These are phyloP conservation scores for Nematocida sp. DNA, from an alignment of 371 early-diverging fungal genomes.

Conservation along the genomic window DNA sequence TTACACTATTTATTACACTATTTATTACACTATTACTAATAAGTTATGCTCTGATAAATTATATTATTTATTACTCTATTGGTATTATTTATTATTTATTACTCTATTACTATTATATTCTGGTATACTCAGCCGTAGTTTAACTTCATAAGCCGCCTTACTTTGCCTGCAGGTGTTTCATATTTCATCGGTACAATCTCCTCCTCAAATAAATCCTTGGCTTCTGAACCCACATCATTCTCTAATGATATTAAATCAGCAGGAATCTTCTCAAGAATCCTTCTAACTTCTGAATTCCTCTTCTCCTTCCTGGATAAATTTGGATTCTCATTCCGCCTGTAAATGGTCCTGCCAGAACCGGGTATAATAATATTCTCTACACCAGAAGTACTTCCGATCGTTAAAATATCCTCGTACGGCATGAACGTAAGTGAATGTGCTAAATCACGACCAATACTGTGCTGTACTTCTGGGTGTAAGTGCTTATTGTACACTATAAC, in stretches of 20 bases:
- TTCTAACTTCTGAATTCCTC: constrained; percentile 28
- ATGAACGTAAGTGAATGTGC: constrained; percentile 76
- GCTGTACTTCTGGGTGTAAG: constrained; percentile 80
- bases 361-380: constrained; percentile 82
- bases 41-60: no score
- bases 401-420: constrained; percentile 93
- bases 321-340: constrained; percentile 49
- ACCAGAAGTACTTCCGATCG: constrained; percentile 80
- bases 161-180: constrained; percentile 59
- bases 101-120: no score
- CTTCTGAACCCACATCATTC: constrained; percentile 43
- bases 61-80: no score
- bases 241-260: constrained; percentile 52
- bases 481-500: constrained; percentile 73
- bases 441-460: constrained; percentile 73
- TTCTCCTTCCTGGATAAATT: constrained; percentile 11
- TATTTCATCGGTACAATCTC: constrained; percentile 46
- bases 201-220: constrained; percentile 29
- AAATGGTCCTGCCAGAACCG: constrained; percentile 69
- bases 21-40: no score
- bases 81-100: no score
- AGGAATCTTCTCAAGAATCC: constrained; percentile 56
- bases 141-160: constrained; percentile 44
- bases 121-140: constrained; percentile 28
- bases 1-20: no score